Evolutionary conservation across 2,329 filamentous ascomycete species (phyloP).

Genomic region (Microcyclosporella mali): DNA sequence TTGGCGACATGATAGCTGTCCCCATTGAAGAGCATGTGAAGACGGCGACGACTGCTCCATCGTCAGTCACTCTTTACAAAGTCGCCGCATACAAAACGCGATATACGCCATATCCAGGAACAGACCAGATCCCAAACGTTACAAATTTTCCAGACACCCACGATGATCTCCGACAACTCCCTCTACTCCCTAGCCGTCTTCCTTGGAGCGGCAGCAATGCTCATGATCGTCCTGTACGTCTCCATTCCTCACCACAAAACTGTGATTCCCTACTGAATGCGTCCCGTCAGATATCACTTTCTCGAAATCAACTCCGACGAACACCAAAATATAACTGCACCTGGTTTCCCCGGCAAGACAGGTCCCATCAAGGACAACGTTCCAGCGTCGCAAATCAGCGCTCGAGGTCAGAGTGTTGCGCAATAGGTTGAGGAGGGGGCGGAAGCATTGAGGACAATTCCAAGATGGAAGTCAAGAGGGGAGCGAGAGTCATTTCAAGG

Average conservation of each 20-base stretch:
- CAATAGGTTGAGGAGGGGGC: background rate
- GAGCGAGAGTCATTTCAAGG: background rate
- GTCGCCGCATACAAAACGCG: too few relatives aligned
- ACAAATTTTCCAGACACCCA: constrained; percentile 29
- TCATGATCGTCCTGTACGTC: constrained; percentile 68
- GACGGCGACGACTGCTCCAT: too few relatives aligned
- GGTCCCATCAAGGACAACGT: constrained; percentile 7
- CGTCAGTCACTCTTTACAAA: too few relatives aligned
- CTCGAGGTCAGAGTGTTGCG: background rate
- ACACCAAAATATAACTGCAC: constrained; percentile 2
- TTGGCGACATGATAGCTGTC: background rate
- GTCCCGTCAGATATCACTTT: constrained; percentile 86
- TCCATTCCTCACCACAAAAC: too few relatives aligned
- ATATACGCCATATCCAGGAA: background rate
- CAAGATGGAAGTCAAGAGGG: too few relatives aligned
- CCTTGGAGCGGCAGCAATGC: constrained; percentile 81
- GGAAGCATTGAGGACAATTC: too few relatives aligned
- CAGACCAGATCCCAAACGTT: background rate
- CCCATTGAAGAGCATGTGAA: too few relatives aligned
- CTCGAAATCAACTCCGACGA: constrained; percentile 80
- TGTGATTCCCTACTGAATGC: too few relatives aligned
- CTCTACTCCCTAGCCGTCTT: constrained; percentile 91
- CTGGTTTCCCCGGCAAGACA: background rate
- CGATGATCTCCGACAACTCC: constrained; percentile 89
- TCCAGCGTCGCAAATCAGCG: background rate